Evolutionary conservation across 352 stramenopile species (phyloP), one percentile per base, ranked within the genome.

Genomic region (Phytopythium kandeliae): DNA sequence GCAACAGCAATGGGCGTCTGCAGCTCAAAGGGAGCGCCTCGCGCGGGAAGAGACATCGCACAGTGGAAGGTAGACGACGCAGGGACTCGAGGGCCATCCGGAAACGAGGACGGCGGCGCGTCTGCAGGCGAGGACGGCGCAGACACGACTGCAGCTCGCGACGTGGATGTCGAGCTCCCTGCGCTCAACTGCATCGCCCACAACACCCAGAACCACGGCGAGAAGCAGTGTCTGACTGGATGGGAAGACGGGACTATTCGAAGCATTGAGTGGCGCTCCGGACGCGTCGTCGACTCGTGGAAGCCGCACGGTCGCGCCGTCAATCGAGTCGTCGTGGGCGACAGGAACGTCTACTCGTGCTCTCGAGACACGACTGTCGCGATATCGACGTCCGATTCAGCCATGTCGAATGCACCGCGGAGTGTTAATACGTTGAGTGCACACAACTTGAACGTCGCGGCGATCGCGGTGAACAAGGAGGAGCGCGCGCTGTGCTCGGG

Each of bases 231-330:
- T 45, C 52, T 85, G 17, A 74, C 70, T 6, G 80, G 65, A 2
- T 94, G 83, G 80, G 80, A 92, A 40, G 83, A 94, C 37, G 83
- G 80, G 15, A 67, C 60, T n/a, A 71, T 94, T 37, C 58, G 66
- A 25, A 54, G 70, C 2, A 35, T 71, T 26, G 59, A 69, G 25
- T 91, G 75, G 74, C 54, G 57, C 15, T 55, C 41, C 6, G 40
- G 35, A 1, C n/a, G 50, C 24, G 49, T 74, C 19, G 54, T 81
- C 6, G 61, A 60, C 10, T 54, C 60, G 13, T 88, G 72, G 66
- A 71, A 59, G 25, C 65, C 71, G 4, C 83, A 94, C 52, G 53
- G 63, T 1, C 66, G 67, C 8, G 65, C 77, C 0, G 77, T 92
- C 36, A 94, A 92, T 46, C 67, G 68, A 9, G 42, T 94, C 16